These are phyloP conservation scores for Ulota crispa DNA, from an alignment of 225 moss, liverwort and hornwort species.

Conservation along the genomic window DNA sequence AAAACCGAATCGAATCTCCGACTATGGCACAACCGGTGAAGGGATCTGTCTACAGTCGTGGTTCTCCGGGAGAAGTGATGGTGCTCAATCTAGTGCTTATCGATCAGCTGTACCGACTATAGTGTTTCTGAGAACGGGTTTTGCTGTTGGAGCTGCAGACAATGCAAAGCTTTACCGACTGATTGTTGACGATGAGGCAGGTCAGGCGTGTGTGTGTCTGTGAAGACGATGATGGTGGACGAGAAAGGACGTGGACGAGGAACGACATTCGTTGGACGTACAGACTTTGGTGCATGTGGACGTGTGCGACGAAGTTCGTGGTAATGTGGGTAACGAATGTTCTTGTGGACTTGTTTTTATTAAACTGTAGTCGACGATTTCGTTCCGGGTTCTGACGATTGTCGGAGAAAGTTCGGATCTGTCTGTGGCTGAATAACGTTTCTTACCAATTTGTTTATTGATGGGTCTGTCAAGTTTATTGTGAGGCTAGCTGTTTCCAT, in stretches of 20 bases:
- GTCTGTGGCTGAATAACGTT: no score
- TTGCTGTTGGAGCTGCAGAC: no score
- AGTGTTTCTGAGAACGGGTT: no score
- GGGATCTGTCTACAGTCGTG: not conserved
- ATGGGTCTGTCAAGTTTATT: no score
- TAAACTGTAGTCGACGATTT: not conserved
- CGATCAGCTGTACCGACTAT: no score
- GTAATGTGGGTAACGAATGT: not conserved
- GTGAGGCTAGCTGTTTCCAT: no score
- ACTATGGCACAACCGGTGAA: not conserved
- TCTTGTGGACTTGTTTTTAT: not conserved
- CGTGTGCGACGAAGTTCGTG: not conserved
- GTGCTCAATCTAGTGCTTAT: no score
- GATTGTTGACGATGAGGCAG: not conserved
- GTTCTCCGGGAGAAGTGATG: not conserved
- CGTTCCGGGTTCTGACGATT: not conserved
- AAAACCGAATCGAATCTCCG: not conserved
- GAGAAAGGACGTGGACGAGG: not conserved
- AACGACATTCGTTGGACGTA: slow-evolving; percentile 28
- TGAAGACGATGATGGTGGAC: not conserved
- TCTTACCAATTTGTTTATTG: not conserved
- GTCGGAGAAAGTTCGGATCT: no score
- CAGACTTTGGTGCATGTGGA: slow-evolving; percentile 9
- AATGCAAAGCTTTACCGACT: no score
- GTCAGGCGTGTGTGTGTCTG: not conserved